These are phyloP conservation scores for Chlorencoelia australis DNA, from an alignment of 2,329 filamentous ascomycete species.

Conservation along the genomic window DNA sequence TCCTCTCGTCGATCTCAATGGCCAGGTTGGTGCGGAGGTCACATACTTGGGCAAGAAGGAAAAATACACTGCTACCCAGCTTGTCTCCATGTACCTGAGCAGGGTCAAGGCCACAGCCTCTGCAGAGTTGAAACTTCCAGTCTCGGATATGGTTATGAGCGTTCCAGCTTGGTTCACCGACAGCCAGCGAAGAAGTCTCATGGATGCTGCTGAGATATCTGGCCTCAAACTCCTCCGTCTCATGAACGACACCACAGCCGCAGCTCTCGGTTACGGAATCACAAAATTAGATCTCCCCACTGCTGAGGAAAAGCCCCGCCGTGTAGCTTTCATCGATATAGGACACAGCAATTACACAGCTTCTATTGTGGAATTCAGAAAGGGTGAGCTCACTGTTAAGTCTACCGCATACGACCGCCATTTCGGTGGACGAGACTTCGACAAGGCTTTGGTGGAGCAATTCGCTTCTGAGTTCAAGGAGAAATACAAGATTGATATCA, in stretches of 20 bases:
- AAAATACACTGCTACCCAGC: constrained; percentile 86
- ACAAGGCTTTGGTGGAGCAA: constrained; percentile 89
- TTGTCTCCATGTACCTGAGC: constrained; percentile 90
- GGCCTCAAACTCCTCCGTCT: constrained; percentile 86
- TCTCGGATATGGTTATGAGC: constrained; percentile 87
- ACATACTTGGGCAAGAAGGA: constrained; percentile 91
- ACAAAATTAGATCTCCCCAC: constrained; percentile 89
- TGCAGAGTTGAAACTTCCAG: constrained; percentile 79
- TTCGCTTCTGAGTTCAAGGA: constrained; percentile 93
- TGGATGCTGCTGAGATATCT: constrained; percentile 89
- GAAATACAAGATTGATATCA: constrained; percentile 96
- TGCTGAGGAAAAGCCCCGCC: constrained; percentile 82
- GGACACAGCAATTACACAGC: constrained; percentile 94
- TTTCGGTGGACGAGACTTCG: constrained; percentile 95
- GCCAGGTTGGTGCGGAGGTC: constrained; percentile 91
- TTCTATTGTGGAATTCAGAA: constrained; percentile 91
- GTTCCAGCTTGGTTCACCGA: constrained; percentile 98
- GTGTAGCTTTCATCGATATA: constrained; percentile 88
- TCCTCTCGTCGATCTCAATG: constrained; percentile 77
- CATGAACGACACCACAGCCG: constrained; percentile 96
- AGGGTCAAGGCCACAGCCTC: constrained; percentile 86
- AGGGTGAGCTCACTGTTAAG: constrained; percentile 93
- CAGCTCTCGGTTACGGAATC: constrained; percentile 93
- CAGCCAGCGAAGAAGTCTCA: constrained; percentile 74
- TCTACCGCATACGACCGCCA: constrained; percentile 87